Evolutionary conservation across 331 rosid species (phyloP).

Genomic region (Acacia pycnantha): DNA sequence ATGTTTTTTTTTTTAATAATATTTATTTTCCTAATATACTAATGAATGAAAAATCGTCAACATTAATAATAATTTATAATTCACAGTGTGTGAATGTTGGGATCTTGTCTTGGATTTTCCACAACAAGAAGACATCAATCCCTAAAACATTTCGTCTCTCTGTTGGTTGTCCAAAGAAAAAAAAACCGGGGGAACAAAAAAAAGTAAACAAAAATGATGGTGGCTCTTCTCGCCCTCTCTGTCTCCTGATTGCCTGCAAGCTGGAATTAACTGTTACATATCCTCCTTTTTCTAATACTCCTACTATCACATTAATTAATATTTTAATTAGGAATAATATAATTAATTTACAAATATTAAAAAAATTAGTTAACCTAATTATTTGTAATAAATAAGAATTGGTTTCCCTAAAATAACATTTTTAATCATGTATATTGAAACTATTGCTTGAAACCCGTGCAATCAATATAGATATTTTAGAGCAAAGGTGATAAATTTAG

Average conservation of each 20-base stretch:
- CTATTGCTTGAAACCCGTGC: no score
- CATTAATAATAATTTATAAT: constrained; percentile 29
- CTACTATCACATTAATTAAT: neutral
- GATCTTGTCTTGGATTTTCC: constrained; percentile 49
- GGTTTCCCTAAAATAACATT: no score
- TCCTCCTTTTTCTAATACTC: neutral
- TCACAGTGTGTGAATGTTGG: constrained; percentile 50
- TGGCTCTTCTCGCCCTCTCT: constrained; percentile 29
- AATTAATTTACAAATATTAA: no score
- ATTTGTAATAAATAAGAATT: no score
- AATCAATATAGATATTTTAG: no score
- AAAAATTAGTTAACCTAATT: no score
- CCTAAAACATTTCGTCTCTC: constrained; percentile 18
- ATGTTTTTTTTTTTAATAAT: no score
- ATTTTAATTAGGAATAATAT: no score
- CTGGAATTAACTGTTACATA: constrained; percentile 46
- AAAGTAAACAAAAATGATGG: constrained; percentile 41
- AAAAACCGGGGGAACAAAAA: neutral
- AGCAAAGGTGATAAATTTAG: no score
- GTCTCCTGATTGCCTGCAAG: constrained; percentile 75
- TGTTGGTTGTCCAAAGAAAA: constrained; percentile 5
- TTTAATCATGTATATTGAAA: no score
- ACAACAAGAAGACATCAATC: constrained; percentile 26
- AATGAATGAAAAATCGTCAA: constrained; percentile 17
- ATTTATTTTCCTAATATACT: neutral